Base-by-base conservation (phyloP, 257 asterid species). In the Nicotiana obtusifolia region DNA sequence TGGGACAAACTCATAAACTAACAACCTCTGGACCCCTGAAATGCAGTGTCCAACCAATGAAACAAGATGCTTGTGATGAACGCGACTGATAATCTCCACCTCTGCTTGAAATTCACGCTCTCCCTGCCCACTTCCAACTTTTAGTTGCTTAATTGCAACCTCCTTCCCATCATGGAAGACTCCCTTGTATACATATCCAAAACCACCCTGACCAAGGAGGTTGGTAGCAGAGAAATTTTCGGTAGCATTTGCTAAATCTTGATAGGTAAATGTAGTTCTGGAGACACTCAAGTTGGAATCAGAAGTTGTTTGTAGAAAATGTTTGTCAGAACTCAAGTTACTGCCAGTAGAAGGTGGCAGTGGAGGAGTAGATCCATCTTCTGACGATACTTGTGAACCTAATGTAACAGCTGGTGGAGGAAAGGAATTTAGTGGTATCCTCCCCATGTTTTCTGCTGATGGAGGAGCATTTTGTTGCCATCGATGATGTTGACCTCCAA, bases 71-170 rank as follows among this genome's bases (percentile, higher is more conserved):
- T 79, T 89, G 87, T 94, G 98, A 85, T 92, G 88, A 82, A 88
- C 93, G 57, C 93, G 97, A 68, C 94, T 92, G 75, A 94, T 94
- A 57, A 91, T 92, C 83, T 84, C 97, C 15, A 94, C 98, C 91
- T 94, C 98, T 35, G 98, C 98, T 86, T 91, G 98, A 88, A 94
- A 94, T 85, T 94, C 98, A n/a, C 98, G 97, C 86, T 94, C 98
- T 85, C 97, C 98, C 81, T 94, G 98, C 76, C 94, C 91, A 78
- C 98, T 91, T 82, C 95, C 98, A 71, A 85, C 83, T 84, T 94
- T 94, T 73, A 94, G 89, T 71, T 90, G 91, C 91, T 94, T 94
- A 69, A 92, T 83, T 28, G 98, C 98, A 54, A 94, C 98, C 84
- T 81, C 91, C 89, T 85, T 91, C 78, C 97, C 98, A 81, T 90